phyloP scores from a whole-genome alignment of 2,329 filamentous ascomycete species.

The Aspergillus tubingensis region DNA sequence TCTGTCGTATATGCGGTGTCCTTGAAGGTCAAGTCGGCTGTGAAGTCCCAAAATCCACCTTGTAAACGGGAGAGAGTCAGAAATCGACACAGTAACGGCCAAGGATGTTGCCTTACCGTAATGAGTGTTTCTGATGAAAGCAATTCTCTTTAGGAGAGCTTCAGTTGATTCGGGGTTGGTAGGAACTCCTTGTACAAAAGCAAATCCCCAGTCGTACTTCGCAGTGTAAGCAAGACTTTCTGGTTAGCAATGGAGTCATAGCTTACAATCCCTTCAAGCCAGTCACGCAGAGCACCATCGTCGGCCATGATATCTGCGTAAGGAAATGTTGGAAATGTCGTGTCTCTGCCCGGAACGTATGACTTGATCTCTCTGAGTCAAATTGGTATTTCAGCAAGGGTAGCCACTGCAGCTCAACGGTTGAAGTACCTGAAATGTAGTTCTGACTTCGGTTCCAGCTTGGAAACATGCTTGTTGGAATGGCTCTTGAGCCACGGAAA shows the following conservation, averaged over 20 bases:
- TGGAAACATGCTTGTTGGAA: conserved; percentile 30
- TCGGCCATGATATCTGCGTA: conserved; percentile 64
- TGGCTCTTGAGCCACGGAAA: conserved; percentile 63
- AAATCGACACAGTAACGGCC: neutral
- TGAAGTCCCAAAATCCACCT: conserved; percentile 80
- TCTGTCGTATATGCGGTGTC: conserved; percentile 91
- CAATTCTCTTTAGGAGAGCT: conserved; percentile 74
- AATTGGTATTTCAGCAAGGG: neutral
- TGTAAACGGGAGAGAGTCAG: conserved; percentile 8
- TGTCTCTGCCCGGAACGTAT: conserved; percentile 37
- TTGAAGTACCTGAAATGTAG: conserved; percentile 24
- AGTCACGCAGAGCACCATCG: conserved; percentile 58
- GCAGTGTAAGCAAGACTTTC: conserved; percentile 11
- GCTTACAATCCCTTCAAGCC: conserved; percentile 63
- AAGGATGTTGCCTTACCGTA: conserved; percentile 66
- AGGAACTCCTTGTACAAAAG: conserved; percentile 72
- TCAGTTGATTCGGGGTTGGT: conserved; percentile 70
- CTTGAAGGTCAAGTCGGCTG: conserved; percentile 80
- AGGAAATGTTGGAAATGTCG: conserved; percentile 58
- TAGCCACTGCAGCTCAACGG: neutral
- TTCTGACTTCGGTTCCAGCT: neutral
- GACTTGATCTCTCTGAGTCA: conserved; percentile 39
- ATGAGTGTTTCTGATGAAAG: conserved; percentile 86
- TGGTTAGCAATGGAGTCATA: neutral
- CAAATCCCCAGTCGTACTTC: conserved; percentile 72